A percentile compares a stretch with the other conserved stretches of the same genome.
phyloP scores from a whole-genome alignment of 306 rosid species.

The Prosopis cineraria region DNA sequence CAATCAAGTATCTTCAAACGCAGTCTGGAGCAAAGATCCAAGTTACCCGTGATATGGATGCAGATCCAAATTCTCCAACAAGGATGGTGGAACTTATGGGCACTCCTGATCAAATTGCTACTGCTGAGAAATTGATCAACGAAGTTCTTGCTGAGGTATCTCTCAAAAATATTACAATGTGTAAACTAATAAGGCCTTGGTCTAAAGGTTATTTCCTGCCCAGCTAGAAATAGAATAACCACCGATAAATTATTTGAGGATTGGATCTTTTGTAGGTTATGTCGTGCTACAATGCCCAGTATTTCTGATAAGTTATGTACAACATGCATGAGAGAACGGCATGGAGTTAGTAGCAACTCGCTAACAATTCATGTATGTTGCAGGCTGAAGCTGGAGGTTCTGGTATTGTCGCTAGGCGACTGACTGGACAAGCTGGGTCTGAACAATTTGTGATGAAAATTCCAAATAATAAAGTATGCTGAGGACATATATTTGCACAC shows the following conservation, averaged over 20 bases:
- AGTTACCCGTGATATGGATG: conserved; percentile 91
- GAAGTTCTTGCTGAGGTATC: conserved; percentile 92
- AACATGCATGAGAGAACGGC: not conserved
- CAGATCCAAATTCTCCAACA: conserved; percentile 63
- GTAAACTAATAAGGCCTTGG: not conserved
- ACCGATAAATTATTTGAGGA: not conserved
- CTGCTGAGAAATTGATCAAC: conserved; percentile 83
- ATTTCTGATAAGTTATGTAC: not conserved
- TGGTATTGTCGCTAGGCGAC: conserved; percentile 64
- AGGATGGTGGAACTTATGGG: conserved; percentile 91
- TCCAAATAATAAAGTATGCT: conserved; percentile 87
- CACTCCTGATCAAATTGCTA: conserved; percentile 73
- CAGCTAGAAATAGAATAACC: not conserved
- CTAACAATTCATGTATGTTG: conserved; percentile 8
- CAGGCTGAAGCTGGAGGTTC: conserved; percentile 99
- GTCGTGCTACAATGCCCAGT: not conserved
- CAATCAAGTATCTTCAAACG: conserved; percentile 89
- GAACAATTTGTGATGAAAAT: conserved; percentile 75
- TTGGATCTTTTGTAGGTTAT: not conserved
- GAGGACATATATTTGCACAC: not conserved
- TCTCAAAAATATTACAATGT: not conserved
- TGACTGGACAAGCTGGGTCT: conserved; percentile 74
- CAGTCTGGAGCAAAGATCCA: conserved; percentile 98
- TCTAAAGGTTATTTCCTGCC: not conserved
- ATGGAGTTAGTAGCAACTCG: not conserved